phyloP scores from a whole-genome alignment of 1,284 basidiomycete genomes.

The Naganishia albida region DNA sequence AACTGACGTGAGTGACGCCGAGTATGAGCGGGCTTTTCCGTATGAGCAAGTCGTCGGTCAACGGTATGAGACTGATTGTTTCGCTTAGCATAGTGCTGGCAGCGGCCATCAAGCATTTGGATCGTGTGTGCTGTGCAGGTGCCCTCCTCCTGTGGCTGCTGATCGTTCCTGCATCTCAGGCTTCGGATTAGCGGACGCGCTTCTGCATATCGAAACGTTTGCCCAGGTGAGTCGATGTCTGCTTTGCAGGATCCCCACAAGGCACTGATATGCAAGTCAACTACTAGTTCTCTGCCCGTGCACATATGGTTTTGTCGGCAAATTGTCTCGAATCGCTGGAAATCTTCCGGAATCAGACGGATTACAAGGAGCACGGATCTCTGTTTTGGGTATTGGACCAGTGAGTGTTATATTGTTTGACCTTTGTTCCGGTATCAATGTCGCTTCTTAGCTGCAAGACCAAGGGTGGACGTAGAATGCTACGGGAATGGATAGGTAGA shows the following conservation, averaged over 20 bases:
- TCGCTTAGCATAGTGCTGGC: constrained; percentile 60
- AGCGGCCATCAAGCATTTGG: constrained; percentile 73
- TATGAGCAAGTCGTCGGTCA: background rate
- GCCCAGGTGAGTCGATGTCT: constrained; percentile 51
- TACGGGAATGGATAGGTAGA: constrained; percentile 82
- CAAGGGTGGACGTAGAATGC: constrained; percentile 78
- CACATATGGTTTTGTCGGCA: constrained; percentile 84
- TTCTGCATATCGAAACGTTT: constrained; percentile 75
- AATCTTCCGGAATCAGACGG: constrained; percentile 86
- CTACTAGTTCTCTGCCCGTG: constrained; percentile 67
- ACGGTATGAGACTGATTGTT: background rate
- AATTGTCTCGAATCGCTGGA: constrained; percentile 89
- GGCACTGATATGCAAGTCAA: no score
- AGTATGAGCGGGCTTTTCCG: no score
- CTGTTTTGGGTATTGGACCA: constrained; percentile 82
- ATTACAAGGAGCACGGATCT: constrained; percentile 72
- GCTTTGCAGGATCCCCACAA: background rate
- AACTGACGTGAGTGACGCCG: constrained; percentile 16
- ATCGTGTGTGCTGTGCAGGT: constrained; percentile 42
- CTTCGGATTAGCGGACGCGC: constrained; percentile 74
- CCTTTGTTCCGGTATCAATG: constrained; percentile 22
- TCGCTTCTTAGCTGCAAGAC: constrained; percentile 63
- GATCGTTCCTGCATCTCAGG: constrained; percentile 40
- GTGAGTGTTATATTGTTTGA: constrained; percentile 36
- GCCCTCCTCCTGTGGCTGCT: background rate